Evolutionary conservation across 208 protist genomes (phyloP).

Genomic region (Trypanosoma caninum): DNA sequence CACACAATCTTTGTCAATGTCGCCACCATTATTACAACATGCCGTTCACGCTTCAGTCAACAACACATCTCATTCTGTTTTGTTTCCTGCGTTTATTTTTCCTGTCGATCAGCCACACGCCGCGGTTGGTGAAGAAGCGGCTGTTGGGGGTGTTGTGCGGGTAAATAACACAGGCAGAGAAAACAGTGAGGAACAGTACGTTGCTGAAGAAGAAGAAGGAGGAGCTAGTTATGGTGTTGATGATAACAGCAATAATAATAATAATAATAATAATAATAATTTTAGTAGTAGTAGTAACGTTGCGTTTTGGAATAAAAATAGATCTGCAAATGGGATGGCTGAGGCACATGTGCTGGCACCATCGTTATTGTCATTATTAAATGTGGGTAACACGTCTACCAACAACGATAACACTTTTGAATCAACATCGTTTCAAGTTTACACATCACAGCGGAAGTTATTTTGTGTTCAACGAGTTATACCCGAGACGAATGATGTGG

Average conservation of each 20-base stretch:
- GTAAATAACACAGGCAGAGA: neutral
- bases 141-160: neutral
- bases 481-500: constrained; percentile 1
- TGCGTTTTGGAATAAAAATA: constrained; percentile 16
- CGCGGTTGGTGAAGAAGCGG: neutral
- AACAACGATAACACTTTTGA: neutral
- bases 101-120: neutral
- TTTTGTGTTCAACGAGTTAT: constrained; percentile 9
- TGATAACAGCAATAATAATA: neutral
- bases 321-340: constrained; percentile 24
- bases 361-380: neutral
- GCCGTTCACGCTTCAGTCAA: neutral
- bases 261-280: neutral
- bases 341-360: constrained; percentile 2
- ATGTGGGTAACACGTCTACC: neutral
- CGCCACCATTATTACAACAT: no score
- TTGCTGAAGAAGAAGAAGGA: no score
- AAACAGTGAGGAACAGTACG: no score
- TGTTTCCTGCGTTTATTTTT: neutral
- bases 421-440: neutral
- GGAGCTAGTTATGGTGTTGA: neutral
- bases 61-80: neutral
- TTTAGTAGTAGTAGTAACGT: neutral
- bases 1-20: constrained; percentile 19
- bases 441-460: constrained; percentile 14